These are phyloP conservation scores for Paraglomus brasilianum DNA, from an alignment of 192 early-diverging fungal genomes.

Conservation along the genomic window DNA sequence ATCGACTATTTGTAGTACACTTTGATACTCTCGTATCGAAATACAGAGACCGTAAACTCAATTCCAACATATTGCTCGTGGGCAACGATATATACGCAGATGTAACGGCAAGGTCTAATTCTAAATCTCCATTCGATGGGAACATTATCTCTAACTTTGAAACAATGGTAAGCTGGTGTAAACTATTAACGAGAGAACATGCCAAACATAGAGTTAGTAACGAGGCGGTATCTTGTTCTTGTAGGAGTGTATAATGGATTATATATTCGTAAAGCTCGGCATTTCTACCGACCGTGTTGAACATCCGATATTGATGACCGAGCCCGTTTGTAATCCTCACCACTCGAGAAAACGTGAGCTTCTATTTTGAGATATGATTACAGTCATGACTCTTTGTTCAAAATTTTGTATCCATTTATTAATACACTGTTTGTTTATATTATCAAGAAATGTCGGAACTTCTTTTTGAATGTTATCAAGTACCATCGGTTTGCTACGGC, in stretches of 20 bases:
- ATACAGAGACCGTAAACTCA: conserved; percentile 57
- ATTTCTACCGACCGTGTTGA: conserved; percentile 66
- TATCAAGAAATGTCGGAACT: conserved; percentile 80
- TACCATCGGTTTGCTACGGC: conserved; percentile 78
- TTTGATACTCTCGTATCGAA: conserved; percentile 72
- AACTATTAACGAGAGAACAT: conserved; percentile 32
- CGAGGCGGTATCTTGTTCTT: conserved; percentile 8
- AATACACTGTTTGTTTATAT: neutral
- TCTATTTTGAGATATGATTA: neutral
- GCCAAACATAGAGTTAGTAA: conserved; percentile 41
- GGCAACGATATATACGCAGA: conserved; percentile 69
- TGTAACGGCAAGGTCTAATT: conserved; percentile 49
- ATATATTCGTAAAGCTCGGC: conserved; percentile 78
- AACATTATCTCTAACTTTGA: conserved; percentile 72
- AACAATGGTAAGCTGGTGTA: conserved; percentile 61
- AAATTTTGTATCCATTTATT: neutral
- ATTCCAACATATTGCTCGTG: conserved; percentile 48
- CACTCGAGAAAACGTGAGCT: conserved; percentile 70
- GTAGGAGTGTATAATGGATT: conserved; percentile 83
- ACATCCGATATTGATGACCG: conserved; percentile 88
- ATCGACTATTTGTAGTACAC: conserved; percentile 49
- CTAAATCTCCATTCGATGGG: conserved; percentile 64
- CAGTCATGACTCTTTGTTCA: neutral
- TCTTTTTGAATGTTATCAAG: conserved; percentile 82
- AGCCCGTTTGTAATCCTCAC: conserved; percentile 73